These are phyloP conservation scores for Rubia peregrina DNA, from an alignment of 305 asterid species.

Conservation along the genomic window DNA sequence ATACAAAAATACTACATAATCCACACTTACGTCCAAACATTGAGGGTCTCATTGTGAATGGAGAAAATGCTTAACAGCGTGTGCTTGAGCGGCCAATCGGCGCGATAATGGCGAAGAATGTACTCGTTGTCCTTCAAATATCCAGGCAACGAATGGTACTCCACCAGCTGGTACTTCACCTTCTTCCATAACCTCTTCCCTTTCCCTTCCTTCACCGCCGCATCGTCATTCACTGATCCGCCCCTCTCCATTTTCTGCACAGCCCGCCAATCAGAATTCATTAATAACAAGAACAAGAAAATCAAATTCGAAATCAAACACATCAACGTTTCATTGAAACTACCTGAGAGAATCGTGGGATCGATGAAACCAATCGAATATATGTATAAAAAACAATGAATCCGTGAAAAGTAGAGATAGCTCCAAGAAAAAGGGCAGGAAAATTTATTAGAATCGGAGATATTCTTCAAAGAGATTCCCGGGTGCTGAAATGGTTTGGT, in stretches of 20 bases:
- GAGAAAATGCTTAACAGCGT: slow-evolving; percentile 65
- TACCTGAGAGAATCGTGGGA: slow-evolving; percentile 5
- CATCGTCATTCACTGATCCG: slow-evolving; percentile 27
- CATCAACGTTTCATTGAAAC: not conserved
- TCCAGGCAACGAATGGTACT: slow-evolving; percentile 82
- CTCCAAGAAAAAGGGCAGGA: not conserved
- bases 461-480: slow-evolving; percentile 26
- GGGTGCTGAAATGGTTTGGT: slow-evolving; percentile 31
- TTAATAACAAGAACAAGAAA: not conserved
- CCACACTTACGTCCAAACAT: slow-evolving; percentile 85
- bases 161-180: slow-evolving; percentile 91
- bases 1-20: not conserved
- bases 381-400: not conserved
- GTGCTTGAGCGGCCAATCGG: slow-evolving; percentile 92
- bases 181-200: slow-evolving; percentile 84
- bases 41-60: slow-evolving; percentile 94
- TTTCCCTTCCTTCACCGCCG: slow-evolving; percentile 35
- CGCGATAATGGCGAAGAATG: slow-evolving; percentile 64
- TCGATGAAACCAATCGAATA: slow-evolving; percentile 1
- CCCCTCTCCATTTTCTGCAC: slow-evolving; percentile 41
- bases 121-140: slow-evolving; percentile 93
- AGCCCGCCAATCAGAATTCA: slow-evolving; percentile 18
- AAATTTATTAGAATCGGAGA: not conserved
- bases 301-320: not conserved
- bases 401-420: not conserved